Evolutionary conservation across 495 filamentous ascomycete species (phyloP).

Genomic region (Penicillium riverlandense): DNA sequence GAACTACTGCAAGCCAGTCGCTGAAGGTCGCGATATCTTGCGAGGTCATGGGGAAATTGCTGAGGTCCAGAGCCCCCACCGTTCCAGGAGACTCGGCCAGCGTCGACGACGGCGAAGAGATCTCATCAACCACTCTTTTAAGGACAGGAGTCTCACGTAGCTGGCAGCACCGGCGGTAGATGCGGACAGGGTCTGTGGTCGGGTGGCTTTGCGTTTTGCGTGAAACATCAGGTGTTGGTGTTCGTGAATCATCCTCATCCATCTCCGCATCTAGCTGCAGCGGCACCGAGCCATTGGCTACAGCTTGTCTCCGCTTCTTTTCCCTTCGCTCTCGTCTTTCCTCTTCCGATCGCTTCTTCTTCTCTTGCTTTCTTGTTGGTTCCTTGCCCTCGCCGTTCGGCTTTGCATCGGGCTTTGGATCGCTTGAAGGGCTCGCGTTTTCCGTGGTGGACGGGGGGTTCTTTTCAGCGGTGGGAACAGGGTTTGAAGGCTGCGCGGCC

Average conservation of each 20-base stretch:
- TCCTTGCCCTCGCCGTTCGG: conserved; percentile 38
- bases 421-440: too few species aligned
- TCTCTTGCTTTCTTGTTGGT: conserved; percentile 69
- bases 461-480: too few species aligned
- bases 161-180: conserved; percentile 93
- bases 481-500: neutral
- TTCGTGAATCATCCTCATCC: conserved; percentile 36
- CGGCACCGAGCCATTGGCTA: conserved; percentile 74
- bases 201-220: conserved; percentile 58
- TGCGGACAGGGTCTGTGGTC: conserved; percentile 84
- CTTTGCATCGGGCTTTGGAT: conserved; percentile 15
- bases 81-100: conserved; percentile 57
- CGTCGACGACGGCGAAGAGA: conserved; percentile 58
- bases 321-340: conserved; percentile 83
- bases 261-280: conserved; percentile 63
- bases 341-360: conserved; percentile 85
- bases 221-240: conserved; percentile 15
- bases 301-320: conserved; percentile 67
- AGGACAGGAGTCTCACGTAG: conserved; percentile 84
- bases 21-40: conserved; percentile 79
- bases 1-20: conserved; percentile 91
- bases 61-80: conserved; percentile 75
- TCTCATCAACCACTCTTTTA: conserved; percentile 80
- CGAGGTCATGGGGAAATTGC: conserved; percentile 72
- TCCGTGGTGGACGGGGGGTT: too few species aligned